Conservation (phyloP, 805 yeast species). For the Yarrowia yakushimensis region DNA sequence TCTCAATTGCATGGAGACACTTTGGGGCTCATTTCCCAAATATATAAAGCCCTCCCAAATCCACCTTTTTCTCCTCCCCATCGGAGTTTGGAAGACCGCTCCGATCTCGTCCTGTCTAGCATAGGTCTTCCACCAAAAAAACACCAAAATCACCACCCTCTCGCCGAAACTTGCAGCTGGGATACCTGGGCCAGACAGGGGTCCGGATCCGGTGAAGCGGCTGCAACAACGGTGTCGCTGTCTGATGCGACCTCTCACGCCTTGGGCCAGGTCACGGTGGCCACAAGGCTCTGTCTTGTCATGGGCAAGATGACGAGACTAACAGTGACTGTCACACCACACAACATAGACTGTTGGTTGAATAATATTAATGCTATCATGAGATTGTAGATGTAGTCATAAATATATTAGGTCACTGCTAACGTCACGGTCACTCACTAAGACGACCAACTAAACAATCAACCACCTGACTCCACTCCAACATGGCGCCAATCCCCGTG, state of each 20-base stretch:
- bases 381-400: too few species aligned
- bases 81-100: conserved; percentile 20
- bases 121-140: conserved; percentile 1
- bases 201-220: conserved; percentile 17
- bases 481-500: conserved; percentile 98
- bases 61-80: neutral
- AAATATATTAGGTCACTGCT: too few species aligned
- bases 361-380: neutral
- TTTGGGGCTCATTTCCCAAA: neutral
- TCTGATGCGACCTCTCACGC: neutral
- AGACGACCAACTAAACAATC: conserved; percentile 58
- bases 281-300: neutral
- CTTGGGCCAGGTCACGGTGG: conserved; percentile 14
- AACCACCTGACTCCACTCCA: conserved; percentile 94
- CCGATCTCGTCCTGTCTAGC: conserved; percentile 10
- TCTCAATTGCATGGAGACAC: too few species aligned
- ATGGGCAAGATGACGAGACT: conserved; percentile 1
- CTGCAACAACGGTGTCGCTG: neutral
- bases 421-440: conserved; percentile 33
- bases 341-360: neutral
- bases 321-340: neutral
- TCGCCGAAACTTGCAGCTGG: neutral
- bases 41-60: neutral
- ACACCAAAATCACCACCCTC: neutral
- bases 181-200: neutral